Conservation (phyloP, 2,329 filamentous ascomycete genomes). For the Cladosporium sp. region DNA sequence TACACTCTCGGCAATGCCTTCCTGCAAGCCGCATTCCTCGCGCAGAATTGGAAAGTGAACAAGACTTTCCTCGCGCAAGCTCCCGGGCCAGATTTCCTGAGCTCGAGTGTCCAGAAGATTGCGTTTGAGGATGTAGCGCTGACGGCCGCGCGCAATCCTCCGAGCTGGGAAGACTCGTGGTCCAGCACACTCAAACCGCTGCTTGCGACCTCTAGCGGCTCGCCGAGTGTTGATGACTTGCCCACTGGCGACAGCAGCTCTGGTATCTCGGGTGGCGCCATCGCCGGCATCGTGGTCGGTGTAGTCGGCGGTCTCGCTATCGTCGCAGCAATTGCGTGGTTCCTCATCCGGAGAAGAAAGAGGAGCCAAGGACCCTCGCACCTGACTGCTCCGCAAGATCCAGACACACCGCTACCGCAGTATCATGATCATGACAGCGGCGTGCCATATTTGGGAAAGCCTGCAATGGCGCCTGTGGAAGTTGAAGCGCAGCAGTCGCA, state of each 20-base stretch:
- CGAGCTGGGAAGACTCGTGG: slow-evolving; percentile 16
- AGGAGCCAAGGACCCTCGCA: background rate
- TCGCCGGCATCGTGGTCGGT: slow-evolving; percentile 35
- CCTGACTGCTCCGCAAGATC: background rate
- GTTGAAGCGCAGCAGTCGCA: background rate
- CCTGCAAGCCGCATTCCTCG: slow-evolving; percentile 46
- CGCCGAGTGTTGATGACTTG: too few relatives aligned
- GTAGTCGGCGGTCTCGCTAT: slow-evolving; percentile 24
- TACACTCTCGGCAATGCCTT: slow-evolving; percentile 43
- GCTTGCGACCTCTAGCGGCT: background rate
- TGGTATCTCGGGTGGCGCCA: slow-evolving; percentile 27
- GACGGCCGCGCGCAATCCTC: slow-evolving; percentile 11
- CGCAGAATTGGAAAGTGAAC: slow-evolving; percentile 36
- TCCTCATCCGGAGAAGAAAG: slow-evolving; percentile 14
- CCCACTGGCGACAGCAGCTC: slow-evolving; percentile 20
- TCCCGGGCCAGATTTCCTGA: background rate
- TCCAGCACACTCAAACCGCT: slow-evolving; percentile 12
- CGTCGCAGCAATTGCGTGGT: slow-evolving; percentile 12
- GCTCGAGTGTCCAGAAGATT: slow-evolving; percentile 2
- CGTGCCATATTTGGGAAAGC: background rate
- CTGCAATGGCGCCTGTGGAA: background rate
- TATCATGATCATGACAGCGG: background rate
- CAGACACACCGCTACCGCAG: background rate
- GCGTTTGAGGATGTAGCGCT: slow-evolving; percentile 9
- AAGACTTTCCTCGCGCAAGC: slow-evolving; percentile 4